Percentiles rank a stretch among this genome's conserved stretches.
These are phyloP conservation scores for Phytophthora agathidicida DNA, from an alignment of 352 stramenopile species.

Conservation along the genomic window DNA sequence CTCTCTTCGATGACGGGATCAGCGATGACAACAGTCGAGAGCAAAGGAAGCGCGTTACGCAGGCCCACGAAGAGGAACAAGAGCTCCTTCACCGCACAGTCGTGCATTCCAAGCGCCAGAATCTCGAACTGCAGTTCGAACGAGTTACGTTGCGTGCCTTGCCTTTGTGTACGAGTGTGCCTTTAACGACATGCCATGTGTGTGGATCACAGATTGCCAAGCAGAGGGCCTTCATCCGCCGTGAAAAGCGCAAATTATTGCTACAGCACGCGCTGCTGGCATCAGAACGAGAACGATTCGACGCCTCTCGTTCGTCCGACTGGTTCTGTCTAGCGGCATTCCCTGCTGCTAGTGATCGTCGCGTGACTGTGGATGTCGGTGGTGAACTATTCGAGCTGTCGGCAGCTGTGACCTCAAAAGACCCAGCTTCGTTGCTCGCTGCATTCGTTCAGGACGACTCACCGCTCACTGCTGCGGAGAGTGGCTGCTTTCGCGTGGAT, in stretches of 20 bases:
- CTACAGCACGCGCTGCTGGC: slow-evolving; percentile 76
- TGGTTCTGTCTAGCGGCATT: slow-evolving; percentile 79
- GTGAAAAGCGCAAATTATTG: slow-evolving; percentile 79
- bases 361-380: slow-evolving; percentile 70
- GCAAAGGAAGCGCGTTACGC: slow-evolving; percentile 43
- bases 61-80: slow-evolving; percentile 65
- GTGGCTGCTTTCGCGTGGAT: slow-evolving; percentile 77
- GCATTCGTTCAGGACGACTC: slow-evolving; percentile 72
- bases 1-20: slow-evolving; percentile 26
- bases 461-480: slow-evolving; percentile 57
- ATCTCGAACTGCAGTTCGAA: slow-evolving; percentile 67
- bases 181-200: not conserved
- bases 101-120: slow-evolving; percentile 68
- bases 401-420: slow-evolving; percentile 49
- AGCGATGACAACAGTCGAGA: slow-evolving; percentile 27
- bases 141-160: slow-evolving; percentile 43
- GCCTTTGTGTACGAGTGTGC: too few relatives aligned
- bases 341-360: slow-evolving; percentile 43
- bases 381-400: slow-evolving; percentile 80
- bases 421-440: slow-evolving; percentile 65
- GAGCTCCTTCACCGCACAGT: slow-evolving; percentile 73
- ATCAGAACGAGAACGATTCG: slow-evolving; percentile 76
- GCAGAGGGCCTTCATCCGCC: slow-evolving; percentile 79
- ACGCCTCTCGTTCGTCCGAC: slow-evolving; percentile 68
- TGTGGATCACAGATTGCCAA: slow-evolving; percentile 53